phyloP scores from a whole-genome alignment of 495 filamentous ascomycete species.

The Neurospora sp. region DNA sequence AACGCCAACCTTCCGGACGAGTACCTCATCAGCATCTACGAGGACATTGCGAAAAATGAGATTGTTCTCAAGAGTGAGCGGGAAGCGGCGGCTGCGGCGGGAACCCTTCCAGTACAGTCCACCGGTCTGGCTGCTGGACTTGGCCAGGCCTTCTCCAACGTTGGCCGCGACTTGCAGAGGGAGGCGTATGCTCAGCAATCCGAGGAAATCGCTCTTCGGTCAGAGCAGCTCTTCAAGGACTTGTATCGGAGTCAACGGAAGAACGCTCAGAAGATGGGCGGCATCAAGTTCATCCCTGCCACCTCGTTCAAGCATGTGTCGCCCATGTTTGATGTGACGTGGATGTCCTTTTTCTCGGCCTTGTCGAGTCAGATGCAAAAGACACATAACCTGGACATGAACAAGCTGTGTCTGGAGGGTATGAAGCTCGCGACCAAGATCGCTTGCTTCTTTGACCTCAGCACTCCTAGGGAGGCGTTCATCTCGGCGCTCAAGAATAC shows the following conservation, averaged over 20 bases:
- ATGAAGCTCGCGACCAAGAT: conserved; percentile 88
- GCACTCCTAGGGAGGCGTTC: conserved; percentile 86
- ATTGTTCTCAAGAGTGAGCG: conserved; percentile 91
- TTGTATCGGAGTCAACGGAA: conserved; percentile 77
- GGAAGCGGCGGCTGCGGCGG: conserved; percentile 69
- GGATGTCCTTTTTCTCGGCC: conserved; percentile 97
- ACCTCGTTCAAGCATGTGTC: conserved; percentile 90
- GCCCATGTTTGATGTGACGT: conserved; percentile 97
- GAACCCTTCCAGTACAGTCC: conserved; percentile 46
- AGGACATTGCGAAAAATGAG: conserved; percentile 84
- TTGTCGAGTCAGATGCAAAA: conserved; percentile 86
- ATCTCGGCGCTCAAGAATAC: conserved; percentile 87
- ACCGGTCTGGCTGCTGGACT: conserved; percentile 73
- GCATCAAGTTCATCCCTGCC: conserved; percentile 76
- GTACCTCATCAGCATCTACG: conserved; percentile 79
- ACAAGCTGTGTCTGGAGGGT: conserved; percentile 86
- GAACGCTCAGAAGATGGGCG: conserved; percentile 52
- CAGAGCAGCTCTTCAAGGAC: conserved; percentile 77
- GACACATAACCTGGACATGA: conserved; percentile 80
- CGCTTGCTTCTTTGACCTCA: conserved; percentile 84
- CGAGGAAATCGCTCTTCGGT: conserved; percentile 65
- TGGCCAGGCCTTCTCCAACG: conserved; percentile 80
- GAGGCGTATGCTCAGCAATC: conserved; percentile 92
- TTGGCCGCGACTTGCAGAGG: conserved; percentile 81
- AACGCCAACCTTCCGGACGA: conserved; percentile 88